Conservation (phyloP, 2,329 filamentous ascomycete species). For the Xylaria sp. region DNA sequence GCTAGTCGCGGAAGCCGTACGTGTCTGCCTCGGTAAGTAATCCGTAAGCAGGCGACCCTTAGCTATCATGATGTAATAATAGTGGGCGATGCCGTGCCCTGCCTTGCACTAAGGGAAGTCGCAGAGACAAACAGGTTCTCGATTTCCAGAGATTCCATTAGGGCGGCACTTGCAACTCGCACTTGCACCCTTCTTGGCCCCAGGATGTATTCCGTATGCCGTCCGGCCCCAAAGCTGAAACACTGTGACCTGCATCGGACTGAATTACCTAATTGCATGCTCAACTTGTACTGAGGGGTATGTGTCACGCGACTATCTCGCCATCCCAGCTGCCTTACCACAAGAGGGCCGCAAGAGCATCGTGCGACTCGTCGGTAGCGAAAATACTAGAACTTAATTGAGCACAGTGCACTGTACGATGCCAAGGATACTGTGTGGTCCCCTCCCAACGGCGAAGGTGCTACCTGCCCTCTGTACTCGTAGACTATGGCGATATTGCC, state of each 20-base stretch:
- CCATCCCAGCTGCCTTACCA: slow-evolving; percentile 14
- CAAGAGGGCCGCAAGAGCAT: slow-evolving; percentile 1
- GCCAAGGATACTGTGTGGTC: not conserved
- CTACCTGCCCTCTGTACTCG: not conserved
- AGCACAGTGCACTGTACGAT: not conserved
- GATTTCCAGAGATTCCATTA: not conserved
- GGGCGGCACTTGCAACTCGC: not conserved
- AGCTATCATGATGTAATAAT: not conserved
- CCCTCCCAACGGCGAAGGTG: not conserved
- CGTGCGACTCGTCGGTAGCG: slow-evolving; percentile 8
- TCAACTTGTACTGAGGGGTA: slow-evolving; percentile 13
- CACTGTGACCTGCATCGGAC: not conserved
- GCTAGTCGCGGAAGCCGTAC: no score
- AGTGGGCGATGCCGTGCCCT: not conserved
- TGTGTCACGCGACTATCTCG: slow-evolving; percentile 21
- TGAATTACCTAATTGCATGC: not conserved
- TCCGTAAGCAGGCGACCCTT: not conserved
- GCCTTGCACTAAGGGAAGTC: not conserved
- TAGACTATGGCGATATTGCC: no score
- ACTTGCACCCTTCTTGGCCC: no score
- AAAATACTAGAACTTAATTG: not conserved
- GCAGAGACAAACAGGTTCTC: not conserved
- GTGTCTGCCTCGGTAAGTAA: not conserved
- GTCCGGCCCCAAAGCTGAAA: not conserved
- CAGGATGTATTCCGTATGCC: not conserved